A percentile compares a stretch with the other conserved stretches of the same genome.
Conservation (phyloP, 257 asterid species). For the Solanum paucissectum region DNA sequence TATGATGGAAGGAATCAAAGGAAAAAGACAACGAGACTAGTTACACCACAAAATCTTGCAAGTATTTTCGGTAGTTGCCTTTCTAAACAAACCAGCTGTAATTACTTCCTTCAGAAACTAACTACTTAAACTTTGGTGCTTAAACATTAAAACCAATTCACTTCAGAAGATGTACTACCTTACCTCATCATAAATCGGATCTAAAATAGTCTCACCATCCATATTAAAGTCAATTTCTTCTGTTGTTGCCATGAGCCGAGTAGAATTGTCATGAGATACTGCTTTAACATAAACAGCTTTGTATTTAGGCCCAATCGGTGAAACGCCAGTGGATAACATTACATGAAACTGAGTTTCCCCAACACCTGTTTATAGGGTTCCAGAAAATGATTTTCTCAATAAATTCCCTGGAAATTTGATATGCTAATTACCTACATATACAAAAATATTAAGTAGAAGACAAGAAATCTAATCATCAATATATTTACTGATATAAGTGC, state of each 20-base stretch:
- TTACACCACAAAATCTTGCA: not conserved
- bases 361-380: slow-evolving; percentile 26
- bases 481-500: not conserved
- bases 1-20: not conserved
- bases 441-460: not conserved
- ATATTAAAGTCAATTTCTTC: slow-evolving; percentile 35
- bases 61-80: not conserved
- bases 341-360: slow-evolving; percentile 71
- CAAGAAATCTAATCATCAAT: not conserved
- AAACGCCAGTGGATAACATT: slow-evolving; percentile 55
- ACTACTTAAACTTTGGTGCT: not conserved
- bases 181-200: slow-evolving; percentile 60
- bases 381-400: not conserved
- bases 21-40: not conserved
- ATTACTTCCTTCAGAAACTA: not conserved
- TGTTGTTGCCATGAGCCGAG: slow-evolving; percentile 64
- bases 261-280: slow-evolving; percentile 10
- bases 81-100: not conserved
- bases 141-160: not conserved
- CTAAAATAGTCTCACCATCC: slow-evolving; percentile 64
- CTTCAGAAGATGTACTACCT: not conserved
- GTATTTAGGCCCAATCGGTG: slow-evolving; percentile 62
- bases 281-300: slow-evolving; percentile 56
- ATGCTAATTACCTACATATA: not conserved
- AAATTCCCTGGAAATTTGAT: not conserved